Evolutionary conservation across 129 eudicot species (phyloP), one percentile per base, ranked within the genome.

Genomic region (Tagetes patula): DNA sequence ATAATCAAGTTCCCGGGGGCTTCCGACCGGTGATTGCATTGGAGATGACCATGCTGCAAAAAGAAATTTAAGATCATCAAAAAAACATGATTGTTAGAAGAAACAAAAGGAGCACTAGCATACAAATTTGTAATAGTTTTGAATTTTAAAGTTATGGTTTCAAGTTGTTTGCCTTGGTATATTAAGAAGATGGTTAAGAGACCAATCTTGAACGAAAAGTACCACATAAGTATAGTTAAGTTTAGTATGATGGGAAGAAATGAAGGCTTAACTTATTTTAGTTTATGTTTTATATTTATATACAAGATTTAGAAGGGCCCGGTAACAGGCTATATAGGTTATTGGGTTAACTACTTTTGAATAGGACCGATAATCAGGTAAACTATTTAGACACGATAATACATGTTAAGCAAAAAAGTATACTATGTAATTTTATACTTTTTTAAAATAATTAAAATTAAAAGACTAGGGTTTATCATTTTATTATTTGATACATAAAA

Each of bases 1-100:
- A 52, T 37, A 70, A 8, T 70, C 49, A 1, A 2, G 11, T 2
- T 52, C 14, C 9, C 7, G 3, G 6, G 5, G 12, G 49, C 48
- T 52, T 50, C 48, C 30, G 1, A 9, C 20, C 14, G 27, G 41
- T 30, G 41, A 6, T 45, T 31, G 54, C 2, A 42, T 10, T 27
- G n/a, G 47, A 1, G 13, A 53, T 52, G 64, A 14, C 46, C 59
- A 60, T 73, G 48, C 77, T 73, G 42, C 68, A 73, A 45, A 14
- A 60, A 13, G 13, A 48, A 61, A 34, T 34, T 1, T 6, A 13
- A 34, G 41, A 20, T 20, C 27, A 20, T 20, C 27, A 20, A 20
- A 20, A 20, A 20, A 20, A 20, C 27, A 20, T 20, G 30, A 55
- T 20, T 2, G 4, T n/a, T 8, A 66, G 8, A 9, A 41, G 3